Percentiles rank a stretch among this genome's conserved stretches.
Conservation (phyloP, 2,329 filamentous ascomycete genomes). For the Ascochyta viciae-villosae region DNA sequence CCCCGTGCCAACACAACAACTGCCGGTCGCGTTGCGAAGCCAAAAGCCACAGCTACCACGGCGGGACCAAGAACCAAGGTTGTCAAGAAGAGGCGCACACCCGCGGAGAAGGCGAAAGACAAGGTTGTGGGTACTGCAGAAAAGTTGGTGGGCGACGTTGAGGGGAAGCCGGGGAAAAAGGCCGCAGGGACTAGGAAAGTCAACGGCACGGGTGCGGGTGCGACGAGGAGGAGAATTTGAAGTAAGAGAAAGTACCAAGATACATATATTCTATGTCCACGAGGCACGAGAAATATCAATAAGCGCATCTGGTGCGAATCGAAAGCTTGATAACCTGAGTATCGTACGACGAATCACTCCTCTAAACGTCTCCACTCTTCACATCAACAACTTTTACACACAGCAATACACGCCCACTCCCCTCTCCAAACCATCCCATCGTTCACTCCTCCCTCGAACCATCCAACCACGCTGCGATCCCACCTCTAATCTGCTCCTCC, state of each 20-base stretch:
- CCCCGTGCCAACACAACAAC: constrained; percentile 48
- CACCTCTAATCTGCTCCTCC: not conserved
- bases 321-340: not conserved
- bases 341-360: not conserved
- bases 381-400: not conserved
- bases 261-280: not conserved
- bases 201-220: constrained; percentile 5
- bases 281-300: not conserved
- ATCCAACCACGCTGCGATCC: not conserved
- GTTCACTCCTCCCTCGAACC: too few species aligned
- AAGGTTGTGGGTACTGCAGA: constrained; percentile 33
- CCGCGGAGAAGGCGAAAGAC: constrained; percentile 38
- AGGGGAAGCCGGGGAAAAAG: constrained; percentile 41
- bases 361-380: not conserved
- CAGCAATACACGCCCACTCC: not conserved
- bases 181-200: constrained; percentile 17
- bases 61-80: constrained; percentile 27
- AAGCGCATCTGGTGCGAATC: not conserved
- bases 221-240: not conserved
- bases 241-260: not conserved
- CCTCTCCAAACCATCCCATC: not conserved
- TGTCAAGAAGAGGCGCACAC: constrained; percentile 34
- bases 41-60: constrained; percentile 22
- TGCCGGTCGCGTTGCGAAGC: constrained; percentile 37
- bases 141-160: constrained; percentile 32